Evolutionary conservation across 345 rosid species (phyloP), one percentile per base, ranked within the genome.

Genomic region (Raphanus sativus): DNA sequence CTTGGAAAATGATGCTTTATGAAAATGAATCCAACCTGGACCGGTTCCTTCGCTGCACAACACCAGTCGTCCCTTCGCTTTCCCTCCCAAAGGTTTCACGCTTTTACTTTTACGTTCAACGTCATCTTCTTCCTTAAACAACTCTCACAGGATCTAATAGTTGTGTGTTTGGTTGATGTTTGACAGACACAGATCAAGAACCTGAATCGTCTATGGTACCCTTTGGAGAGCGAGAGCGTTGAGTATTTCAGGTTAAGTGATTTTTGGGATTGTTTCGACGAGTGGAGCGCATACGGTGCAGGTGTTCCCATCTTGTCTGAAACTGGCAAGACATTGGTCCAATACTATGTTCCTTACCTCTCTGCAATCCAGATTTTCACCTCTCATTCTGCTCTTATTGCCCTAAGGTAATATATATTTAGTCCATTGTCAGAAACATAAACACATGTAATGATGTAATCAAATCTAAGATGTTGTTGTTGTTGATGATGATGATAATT

Each of bases 221-320:
- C 98, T 0, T 85, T 89, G 89, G 98, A 89, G 81, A 84, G 82
- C 68, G 85, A 89, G 78, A 82, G 82, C 68, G 88, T 95, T 5
- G 96, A 92, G 54, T 95, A 83, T 79, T 95, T 95, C 81, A 89
- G 85, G 38, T 75, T 95, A 75, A 74, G 82, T 50, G 98, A 92
- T 85, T 87, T 92, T 2, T 95, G 99, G 99, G 85, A 77, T 71
- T 87, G 88, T 79, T 95, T 74, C 69, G 99, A 92, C 69, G 98
- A 95, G 80, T 92, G 98, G 99, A 95, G 99, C 65, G 99, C 97
- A 1, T 95, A 95, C 71, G 99, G 99, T 38, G 99, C 97, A 59
- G 98, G 99, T 16, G 98, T 95, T 50, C 98, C 99, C 55, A 78
- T 95, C 71, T 61, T 56, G 48, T 71, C 87, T 16, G 81, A 79